These are phyloP conservation scores for Quercus agrifolia DNA, from an alignment of 306 rosid species.

Conservation along the genomic window DNA sequence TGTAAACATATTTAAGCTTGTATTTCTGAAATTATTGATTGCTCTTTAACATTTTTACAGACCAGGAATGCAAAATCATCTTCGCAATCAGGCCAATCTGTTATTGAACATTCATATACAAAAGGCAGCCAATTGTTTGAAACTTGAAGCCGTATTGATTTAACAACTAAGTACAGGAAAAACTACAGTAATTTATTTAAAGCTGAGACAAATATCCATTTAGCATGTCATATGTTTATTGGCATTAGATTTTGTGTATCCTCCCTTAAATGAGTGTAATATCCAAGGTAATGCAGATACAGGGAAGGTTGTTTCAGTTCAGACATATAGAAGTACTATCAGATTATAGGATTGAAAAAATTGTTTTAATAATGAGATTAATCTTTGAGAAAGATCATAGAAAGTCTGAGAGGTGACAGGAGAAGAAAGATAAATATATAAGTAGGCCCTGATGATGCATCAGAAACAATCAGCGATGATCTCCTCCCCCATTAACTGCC, in stretches of 20 bases:
- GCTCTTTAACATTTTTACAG: too few species aligned
- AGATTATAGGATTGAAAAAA: not conserved
- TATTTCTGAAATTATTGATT: too few species aligned
- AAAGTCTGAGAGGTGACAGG: conserved; percentile 4
- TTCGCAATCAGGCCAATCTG: not conserved
- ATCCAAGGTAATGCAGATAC: conserved; percentile 10
- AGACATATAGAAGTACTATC: conserved; percentile 4
- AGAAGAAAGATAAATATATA: conserved; percentile 26
- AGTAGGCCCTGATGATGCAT: conserved; percentile 18
- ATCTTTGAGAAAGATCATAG: conserved; percentile 25
- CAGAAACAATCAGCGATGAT: conserved; percentile 45
- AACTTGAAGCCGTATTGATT: not conserved
- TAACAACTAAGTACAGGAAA: not conserved
- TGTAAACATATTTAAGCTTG: too few species aligned
- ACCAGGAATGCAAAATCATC: too few species aligned
- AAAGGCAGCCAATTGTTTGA: not conserved
- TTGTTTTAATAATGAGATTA: conserved; percentile 14
- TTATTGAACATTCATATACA: not conserved
- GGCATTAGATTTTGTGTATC: conserved; percentile 27
- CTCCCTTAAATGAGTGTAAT: conserved; percentile 21
- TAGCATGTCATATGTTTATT: conserved; percentile 19
- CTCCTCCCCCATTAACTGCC: conserved; percentile 50
- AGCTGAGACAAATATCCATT: not conserved
- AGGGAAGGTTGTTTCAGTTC: conserved; percentile 29
- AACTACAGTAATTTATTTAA: not conserved